Evolutionary conservation across 805 yeast genomes (phyloP), one percentile per base, ranked within the genome.

Genomic region (Barnettozyma salicaria): DNA sequence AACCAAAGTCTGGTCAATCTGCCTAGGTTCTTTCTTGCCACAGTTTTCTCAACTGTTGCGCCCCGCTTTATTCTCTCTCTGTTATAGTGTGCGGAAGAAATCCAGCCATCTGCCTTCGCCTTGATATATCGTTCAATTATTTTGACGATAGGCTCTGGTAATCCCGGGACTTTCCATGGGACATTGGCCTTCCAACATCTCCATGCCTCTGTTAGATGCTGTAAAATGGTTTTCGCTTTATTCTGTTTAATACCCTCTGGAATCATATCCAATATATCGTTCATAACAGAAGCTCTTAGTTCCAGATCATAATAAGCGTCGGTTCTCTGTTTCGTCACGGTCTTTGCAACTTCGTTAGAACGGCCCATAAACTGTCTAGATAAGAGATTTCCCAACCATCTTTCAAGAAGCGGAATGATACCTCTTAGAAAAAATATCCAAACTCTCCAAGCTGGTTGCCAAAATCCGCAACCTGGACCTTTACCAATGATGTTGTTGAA

Each of bases 391-490:
- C 96, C 95, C 21, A 92, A 65, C 98, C 98, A 92, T 58, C 97
- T 68, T 59, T 92, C 98, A 13, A 92, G 64, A 35, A 92, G 60
- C 0, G 99, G 98, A 18, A 88, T 80, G 13, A 80, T 80, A 14
- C 99, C 99, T 49, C 98, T 70, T 63, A 92, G 61, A 59, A 90
- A 90, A 36, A 78, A 83, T 2, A 92, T 65, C 99, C 98, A 92
- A 2, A 89, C 90, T 48, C 96, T 67, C 98, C 97, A 92, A 1
- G 96, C 85, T 0, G 98, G 98, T 55, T 92, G 97, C 99, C 99
- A 92, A 58, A 92, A 84, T 1, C 99, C 99, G 64, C 95, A 85
- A 0, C 98, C 98, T 1, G 98, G 97, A 3, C 98, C 98, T 55
- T 90, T 92, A 0, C 97, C 97, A 19, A 92, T 83, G n/a, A 75